phyloP scores from a whole-genome alignment of 2,329 filamentous ascomycete species.

The Verticillium longisporum region DNA sequence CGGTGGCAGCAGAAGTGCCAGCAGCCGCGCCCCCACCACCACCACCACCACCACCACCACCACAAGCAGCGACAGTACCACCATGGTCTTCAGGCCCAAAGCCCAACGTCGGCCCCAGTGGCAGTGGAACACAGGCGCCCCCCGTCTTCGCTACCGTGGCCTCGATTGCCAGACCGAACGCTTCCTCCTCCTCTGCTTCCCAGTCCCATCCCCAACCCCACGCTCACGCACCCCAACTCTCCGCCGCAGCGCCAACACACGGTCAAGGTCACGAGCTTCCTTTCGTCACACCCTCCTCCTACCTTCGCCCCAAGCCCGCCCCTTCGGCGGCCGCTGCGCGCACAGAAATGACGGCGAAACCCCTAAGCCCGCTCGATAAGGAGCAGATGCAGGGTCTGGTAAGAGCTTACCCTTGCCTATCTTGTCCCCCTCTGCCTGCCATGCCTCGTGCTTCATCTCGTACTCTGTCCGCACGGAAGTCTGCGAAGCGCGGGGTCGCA shows the following conservation, averaged over 20 bases:
- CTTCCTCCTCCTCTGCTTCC: not conserved
- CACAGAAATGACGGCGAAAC: conserved; percentile 16
- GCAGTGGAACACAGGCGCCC: conserved; percentile 5
- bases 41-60: not conserved
- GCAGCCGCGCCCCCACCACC: not conserved
- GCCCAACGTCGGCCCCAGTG: conserved; percentile 5
- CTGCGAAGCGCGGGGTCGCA: not conserved
- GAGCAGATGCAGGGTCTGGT: conserved; percentile 76
- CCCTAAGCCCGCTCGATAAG: conserved; percentile 58
- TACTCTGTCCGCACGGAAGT: not conserved
- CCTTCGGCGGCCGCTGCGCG: conserved; percentile 6
- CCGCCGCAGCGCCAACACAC: conserved; percentile 14
- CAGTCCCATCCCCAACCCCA: not conserved
- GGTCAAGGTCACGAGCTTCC: conserved; percentile 38
- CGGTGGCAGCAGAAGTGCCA: not conserved
- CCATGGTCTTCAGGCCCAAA: conserved; percentile 1
- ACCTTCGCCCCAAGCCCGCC: conserved; percentile 34
- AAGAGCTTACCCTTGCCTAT: conserved; percentile 24
- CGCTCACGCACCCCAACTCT: not conserved
- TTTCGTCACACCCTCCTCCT: conserved; percentile 55
- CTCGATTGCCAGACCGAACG: conserved; percentile 13
- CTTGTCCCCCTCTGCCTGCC: conserved; percentile 1
- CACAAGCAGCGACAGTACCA: conserved; percentile 3
- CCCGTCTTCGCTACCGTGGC: conserved; percentile 13
- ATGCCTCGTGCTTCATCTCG: conserved; percentile 1